Percentiles rank a stretch among this genome's conserved stretches.
phyloP scores from a whole-genome alignment of 2,329 filamentous ascomycete genomes.

The Ploettnerulaceae sp. region DNA sequence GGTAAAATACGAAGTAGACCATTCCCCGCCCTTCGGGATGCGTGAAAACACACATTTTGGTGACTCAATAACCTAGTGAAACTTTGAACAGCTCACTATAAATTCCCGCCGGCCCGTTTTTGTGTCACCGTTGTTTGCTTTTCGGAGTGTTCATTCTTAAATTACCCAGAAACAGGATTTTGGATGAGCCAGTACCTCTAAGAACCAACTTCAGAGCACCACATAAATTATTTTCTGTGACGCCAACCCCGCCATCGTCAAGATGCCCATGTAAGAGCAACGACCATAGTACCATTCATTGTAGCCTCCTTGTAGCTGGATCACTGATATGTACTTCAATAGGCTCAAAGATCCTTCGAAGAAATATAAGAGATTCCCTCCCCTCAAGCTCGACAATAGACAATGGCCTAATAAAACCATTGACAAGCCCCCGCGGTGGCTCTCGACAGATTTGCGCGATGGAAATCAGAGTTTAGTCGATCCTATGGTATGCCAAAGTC shows the following conservation, averaged over 20 bases:
- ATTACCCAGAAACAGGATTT: too few species aligned
- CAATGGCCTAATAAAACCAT: constrained; percentile 48
- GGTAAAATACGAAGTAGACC: background rate
- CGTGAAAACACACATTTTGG: background rate
- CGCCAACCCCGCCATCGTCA: constrained; percentile 16
- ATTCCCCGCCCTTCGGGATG: background rate
- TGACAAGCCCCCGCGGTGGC: constrained; percentile 83
- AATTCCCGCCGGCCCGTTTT: background rate
- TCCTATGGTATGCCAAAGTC: constrained; percentile 68
- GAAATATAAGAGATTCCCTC: constrained; percentile 70
- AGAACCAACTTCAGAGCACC: too few species aligned
- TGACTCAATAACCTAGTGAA: constrained; percentile 2
- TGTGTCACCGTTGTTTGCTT: background rate
- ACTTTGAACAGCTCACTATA: constrained; percentile 1
- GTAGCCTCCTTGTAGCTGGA: background rate
- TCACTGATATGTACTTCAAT: background rate
- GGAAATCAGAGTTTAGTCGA: constrained; percentile 91
- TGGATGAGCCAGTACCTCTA: too few species aligned
- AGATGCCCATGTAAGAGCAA: constrained; percentile 23
- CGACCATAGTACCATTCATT: background rate
- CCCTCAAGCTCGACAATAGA: constrained; percentile 49
- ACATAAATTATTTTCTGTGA: constrained; percentile 1
- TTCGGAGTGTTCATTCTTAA: too few species aligned
- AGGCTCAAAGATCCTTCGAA: constrained; percentile 72
- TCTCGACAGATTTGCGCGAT: constrained; percentile 83